These are phyloP conservation scores for Talaromyces proteolyticus DNA, from an alignment of 495 filamentous ascomycete species.

Conservation along the genomic window DNA sequence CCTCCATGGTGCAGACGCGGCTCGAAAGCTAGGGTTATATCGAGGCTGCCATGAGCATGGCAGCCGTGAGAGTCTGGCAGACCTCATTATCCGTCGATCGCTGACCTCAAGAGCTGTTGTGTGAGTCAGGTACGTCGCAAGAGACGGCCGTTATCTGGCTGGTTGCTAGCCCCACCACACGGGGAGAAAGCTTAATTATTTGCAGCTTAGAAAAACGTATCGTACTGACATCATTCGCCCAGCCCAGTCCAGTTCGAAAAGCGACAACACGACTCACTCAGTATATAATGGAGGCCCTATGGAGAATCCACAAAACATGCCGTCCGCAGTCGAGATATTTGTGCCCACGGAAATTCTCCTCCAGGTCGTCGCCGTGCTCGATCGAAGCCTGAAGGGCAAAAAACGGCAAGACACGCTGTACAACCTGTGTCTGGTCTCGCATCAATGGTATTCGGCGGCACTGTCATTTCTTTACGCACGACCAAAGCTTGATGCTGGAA, in stretches of 20 bases:
- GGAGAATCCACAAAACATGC: neutral
- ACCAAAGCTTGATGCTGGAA: constrained; percentile 41
- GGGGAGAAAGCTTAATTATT: neutral
- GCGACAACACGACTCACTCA: neutral
- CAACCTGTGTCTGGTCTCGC: constrained; percentile 51
- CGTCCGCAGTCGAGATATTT: neutral
- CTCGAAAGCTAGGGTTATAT: neutral
- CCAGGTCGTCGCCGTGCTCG: constrained; percentile 26
- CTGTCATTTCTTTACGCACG: constrained; percentile 50
- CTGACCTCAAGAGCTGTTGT: neutral
- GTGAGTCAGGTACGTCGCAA: neutral
- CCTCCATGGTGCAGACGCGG: neutral
- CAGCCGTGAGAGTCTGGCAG: neutral
- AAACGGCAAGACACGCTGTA: constrained; percentile 39
- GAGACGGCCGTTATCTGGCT: neutral
- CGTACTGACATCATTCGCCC: neutral
- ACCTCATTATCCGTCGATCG: neutral
- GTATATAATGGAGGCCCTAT: neutral
- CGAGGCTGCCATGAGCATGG: neutral
- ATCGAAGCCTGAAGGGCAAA: constrained; percentile 5
- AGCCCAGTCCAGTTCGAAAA: neutral
- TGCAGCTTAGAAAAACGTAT: too few species aligned
- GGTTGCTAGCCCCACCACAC: neutral
- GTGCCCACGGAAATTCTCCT: constrained; percentile 50
- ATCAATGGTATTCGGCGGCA: constrained; percentile 58